These are phyloP conservation scores for Chenopodium quinoa DNA, from an alignment of 148 eudicot genomes.

Conservation along the genomic window DNA sequence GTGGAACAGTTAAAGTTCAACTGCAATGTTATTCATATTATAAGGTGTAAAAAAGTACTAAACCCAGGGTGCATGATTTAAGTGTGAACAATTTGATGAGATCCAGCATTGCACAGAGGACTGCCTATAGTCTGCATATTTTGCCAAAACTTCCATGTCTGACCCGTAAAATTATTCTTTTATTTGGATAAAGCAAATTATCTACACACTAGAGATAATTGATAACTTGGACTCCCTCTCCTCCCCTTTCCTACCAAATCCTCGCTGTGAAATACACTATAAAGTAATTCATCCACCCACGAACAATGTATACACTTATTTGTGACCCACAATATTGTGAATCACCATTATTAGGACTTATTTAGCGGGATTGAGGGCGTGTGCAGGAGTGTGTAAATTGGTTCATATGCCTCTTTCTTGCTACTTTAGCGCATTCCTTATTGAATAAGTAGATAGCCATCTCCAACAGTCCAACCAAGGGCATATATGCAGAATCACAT, in stretches of 20 bases:
- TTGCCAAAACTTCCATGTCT: background rate
- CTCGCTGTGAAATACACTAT: background rate
- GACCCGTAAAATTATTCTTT: background rate
- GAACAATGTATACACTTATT: background rate
- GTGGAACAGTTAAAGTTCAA: conserved; percentile 10
- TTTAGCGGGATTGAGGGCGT: no score
- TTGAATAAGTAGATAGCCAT: background rate
- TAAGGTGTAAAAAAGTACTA: background rate
- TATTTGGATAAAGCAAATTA: background rate
- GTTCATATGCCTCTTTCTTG: background rate
- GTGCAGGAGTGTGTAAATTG: no score
- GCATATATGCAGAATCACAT: conserved; percentile 11
- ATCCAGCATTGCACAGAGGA: background rate
- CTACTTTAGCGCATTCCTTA: background rate
- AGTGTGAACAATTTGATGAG: background rate
- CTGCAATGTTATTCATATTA: conserved; percentile 1
- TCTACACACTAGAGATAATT: background rate
- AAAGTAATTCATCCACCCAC: background rate
- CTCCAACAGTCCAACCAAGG: background rate
- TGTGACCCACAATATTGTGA: background rate
- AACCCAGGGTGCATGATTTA: background rate
- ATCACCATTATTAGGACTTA: no score
- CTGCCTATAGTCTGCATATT: background rate
- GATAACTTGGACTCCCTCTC: background rate
- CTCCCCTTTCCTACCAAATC: background rate